These are phyloP conservation scores for Pleoardoris graminearum DNA, from an alignment of 2,329 filamentous ascomycete genomes.

Conservation along the genomic window DNA sequence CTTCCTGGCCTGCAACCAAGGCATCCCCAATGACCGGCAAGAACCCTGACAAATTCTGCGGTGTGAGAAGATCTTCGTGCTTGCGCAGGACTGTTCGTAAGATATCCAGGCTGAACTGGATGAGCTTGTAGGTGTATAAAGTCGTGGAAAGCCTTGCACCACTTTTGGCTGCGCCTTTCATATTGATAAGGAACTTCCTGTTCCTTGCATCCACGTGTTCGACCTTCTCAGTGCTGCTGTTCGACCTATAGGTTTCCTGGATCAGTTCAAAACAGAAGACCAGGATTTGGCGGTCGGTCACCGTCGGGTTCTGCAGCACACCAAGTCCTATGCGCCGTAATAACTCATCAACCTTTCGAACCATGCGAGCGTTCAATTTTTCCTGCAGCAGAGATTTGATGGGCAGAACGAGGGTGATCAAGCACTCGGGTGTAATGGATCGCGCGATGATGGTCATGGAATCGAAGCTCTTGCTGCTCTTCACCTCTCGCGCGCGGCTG, in stretches of 20 bases:
- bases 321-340: slow-evolving; percentile 82
- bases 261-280: slow-evolving; percentile 95
- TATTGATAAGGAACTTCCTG: slow-evolving; percentile 76
- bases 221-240: slow-evolving; percentile 50
- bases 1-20: slow-evolving; percentile 81
- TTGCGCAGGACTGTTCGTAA: slow-evolving; percentile 85
- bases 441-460: slow-evolving; percentile 92
- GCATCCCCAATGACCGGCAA: slow-evolving; percentile 87
- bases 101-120: slow-evolving; percentile 84
- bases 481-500: slow-evolving; percentile 95
- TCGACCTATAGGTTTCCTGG: slow-evolving; percentile 75
- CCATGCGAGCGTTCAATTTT: slow-evolving; percentile 79
- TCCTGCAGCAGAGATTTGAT: slow-evolving; percentile 79
- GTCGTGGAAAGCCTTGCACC: slow-evolving; percentile 72
- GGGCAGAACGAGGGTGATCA: slow-evolving; percentile 77
- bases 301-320: slow-evolving; percentile 77
- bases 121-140: slow-evolving; percentile 83
- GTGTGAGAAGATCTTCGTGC: slow-evolving; percentile 76
- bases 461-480: slow-evolving; percentile 97
- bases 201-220: slow-evolving; percentile 49
- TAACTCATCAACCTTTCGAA: slow-evolving; percentile 88
- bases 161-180: slow-evolving; percentile 74
- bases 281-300: slow-evolving; percentile 79
- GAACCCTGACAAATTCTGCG: slow-evolving; percentile 80
- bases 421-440: slow-evolving; percentile 72